phyloP scores from a whole-genome alignment of 1,284 basidiomycete genomes.

The Filobasidium uniguttulatum region DNA sequence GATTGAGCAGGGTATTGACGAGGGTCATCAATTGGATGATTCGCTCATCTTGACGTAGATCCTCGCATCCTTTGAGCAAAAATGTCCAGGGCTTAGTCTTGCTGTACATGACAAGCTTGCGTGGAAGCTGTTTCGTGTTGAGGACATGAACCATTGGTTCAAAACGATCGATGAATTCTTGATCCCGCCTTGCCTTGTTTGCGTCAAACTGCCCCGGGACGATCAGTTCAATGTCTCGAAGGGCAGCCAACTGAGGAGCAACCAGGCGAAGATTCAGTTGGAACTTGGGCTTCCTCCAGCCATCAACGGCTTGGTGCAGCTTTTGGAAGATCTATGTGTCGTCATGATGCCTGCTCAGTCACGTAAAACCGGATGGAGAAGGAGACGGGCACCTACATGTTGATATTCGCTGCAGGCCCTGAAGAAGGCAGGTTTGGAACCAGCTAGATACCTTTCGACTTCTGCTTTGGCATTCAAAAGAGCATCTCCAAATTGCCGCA shows the following conservation, averaged over 20 bases:
- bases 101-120: constrained; percentile 27
- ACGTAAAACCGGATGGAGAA: not conserved
- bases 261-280: constrained; percentile 23
- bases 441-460: constrained; percentile 11
- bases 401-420: constrained; percentile 16
- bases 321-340: constrained; percentile 23
- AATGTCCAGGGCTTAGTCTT: constrained; percentile 24
- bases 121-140: constrained; percentile 20
- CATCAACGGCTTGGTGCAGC: constrained; percentile 22
- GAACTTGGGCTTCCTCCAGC: constrained; percentile 24
- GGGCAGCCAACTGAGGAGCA: constrained; percentile 23
- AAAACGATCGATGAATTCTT: constrained; percentile 29
- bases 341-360: not conserved
- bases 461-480: constrained; percentile 11
- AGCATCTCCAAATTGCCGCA: constrained; percentile 10
- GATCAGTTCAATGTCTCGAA: constrained; percentile 28
- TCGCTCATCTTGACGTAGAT: constrained; percentile 23
- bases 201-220: constrained; percentile 33
- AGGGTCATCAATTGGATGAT: constrained; percentile 35
- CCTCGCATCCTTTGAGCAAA: constrained; percentile 27
- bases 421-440: constrained; percentile 10
- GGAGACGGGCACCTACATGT: not conserved
- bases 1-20: constrained; percentile 30
- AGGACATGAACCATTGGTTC: constrained; percentile 25
- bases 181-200: constrained; percentile 23